Evolutionary conservation across 768 basidiomycete species (phyloP).

Genomic region (Pleurotus eryngii): DNA sequence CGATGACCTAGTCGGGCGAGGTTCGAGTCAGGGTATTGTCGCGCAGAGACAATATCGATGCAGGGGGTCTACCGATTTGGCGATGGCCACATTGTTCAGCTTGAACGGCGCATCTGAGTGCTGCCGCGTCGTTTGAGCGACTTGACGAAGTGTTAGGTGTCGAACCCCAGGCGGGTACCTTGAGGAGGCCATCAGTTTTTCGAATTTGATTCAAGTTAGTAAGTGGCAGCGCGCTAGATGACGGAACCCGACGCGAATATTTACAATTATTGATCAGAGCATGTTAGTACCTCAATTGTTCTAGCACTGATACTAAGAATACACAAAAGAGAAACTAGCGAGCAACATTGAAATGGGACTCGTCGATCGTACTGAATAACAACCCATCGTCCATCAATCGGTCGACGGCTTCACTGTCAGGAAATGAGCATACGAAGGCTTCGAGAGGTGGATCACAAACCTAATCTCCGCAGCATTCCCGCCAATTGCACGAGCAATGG

Average conservation of each 20-base stretch:
- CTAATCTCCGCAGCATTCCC: slow-evolving; percentile 59
- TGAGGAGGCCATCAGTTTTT: not conserved
- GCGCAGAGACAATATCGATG: not conserved
- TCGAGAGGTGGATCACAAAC: slow-evolving; percentile 31
- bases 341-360: slow-evolving; percentile 72
- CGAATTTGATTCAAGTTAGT: not conserved
- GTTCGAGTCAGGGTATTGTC: not conserved
- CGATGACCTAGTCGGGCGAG: not conserved
- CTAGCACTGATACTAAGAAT: not conserved
- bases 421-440: not conserved
- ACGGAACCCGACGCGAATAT: not conserved
- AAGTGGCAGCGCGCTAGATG: not conserved
- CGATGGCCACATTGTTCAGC: not conserved
- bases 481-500: slow-evolving; percentile 65
- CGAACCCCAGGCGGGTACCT: not conserved
- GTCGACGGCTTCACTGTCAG: slow-evolving; percentile 65
- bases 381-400: slow-evolving; percentile 75
- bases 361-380: slow-evolving; percentile 78
- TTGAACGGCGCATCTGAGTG: not conserved
- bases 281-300: not conserved
- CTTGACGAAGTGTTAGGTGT: not conserved
- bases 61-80: not conserved
- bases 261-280: not conserved
- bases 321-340: slow-evolving; percentile 18
- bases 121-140: not conserved